Evolutionary conservation across 2,329 filamentous ascomycete genomes (phyloP), one percentile per base, ranked within the genome.

Genomic region (Ceratocystis lukuohia): DNA sequence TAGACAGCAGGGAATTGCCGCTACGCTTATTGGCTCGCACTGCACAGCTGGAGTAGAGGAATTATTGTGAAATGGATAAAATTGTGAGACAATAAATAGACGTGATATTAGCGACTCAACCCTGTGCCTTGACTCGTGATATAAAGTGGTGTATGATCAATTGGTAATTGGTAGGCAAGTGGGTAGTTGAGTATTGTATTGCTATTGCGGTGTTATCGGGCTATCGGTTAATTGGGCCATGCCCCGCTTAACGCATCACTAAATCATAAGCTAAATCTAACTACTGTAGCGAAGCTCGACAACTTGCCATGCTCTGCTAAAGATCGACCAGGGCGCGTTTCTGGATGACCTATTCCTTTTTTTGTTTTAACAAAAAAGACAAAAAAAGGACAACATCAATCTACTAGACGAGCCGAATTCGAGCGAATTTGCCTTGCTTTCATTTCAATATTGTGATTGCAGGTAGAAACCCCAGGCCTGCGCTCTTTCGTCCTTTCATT

Each of bases 201-300:
- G 22, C 20, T 63, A 48, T 63, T 20, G 12, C 45, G 61, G 61
- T 48, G 44, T 48, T 63, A 63, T 63, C 44, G 41, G 7, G 2
- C 22, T 63, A 63, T 15, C 28, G 61, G 61, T 46, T 46, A 46
- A 30, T 48, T 50, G 45, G 41, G 6, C 8, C 30, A 10, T 17
- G 44, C 20, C 44, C 46, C 44, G 41, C 61, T 63, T 63, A 63
- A 50, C 25, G 61, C 61, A 63, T 63, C 61, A 17, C 61, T 33
- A 30, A 25, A 37, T 22, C 8, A 7, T 33, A 25, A 53, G 22
- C n/a, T 53, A 25, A 53, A 53, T 53, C 48, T 2, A 22, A 53
- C n/a, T 41, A 15, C 37, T 28, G 15, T 25, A 53, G 48, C 48
- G 7, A 53, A 53, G 48, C 48, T 53, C 48, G 6, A 53, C 22